Evolutionary conservation across 208 protist species (phyloP).

Genomic region (Trypanosoma brucei): DNA sequence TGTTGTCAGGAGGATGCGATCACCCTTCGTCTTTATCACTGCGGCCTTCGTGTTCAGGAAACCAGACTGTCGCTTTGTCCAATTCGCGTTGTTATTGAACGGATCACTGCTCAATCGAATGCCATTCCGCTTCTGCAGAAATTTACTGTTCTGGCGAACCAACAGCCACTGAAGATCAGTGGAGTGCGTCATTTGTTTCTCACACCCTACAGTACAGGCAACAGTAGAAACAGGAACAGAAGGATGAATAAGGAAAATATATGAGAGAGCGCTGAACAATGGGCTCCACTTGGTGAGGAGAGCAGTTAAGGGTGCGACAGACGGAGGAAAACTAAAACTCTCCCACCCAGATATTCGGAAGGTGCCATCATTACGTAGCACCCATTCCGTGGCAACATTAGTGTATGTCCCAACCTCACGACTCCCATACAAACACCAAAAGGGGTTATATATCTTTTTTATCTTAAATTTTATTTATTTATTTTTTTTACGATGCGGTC

Average conservation of each 20-base stretch:
- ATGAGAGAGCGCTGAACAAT: not conserved
- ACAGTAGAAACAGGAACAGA: conserved; percentile 17
- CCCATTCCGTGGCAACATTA: no score
- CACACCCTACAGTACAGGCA: conserved; percentile 12
- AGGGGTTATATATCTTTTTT: no score
- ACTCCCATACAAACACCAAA: no score
- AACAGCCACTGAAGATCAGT: conserved; percentile 83
- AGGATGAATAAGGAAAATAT: conserved; percentile 4
- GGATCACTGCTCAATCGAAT: conserved; percentile 80
- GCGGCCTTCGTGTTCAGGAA: conserved; percentile 70
- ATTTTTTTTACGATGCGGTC: no score
- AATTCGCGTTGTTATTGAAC: conserved; percentile 88
- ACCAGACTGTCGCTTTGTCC: conserved; percentile 82
- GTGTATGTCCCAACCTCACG: no score
- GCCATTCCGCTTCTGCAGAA: conserved; percentile 79
- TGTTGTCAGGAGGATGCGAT: conserved; percentile 58
- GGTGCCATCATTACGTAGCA: not conserved
- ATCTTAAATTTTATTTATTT: no score
- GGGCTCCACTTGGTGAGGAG: not conserved
- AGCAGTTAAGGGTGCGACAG: not conserved
- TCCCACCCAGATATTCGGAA: not conserved
- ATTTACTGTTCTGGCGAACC: conserved; percentile 81
- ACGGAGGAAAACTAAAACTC: not conserved
- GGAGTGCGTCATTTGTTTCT: conserved; percentile 71
- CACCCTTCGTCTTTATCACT: conserved; percentile 70